phyloP scores from a whole-genome alignment of 805 yeast species.

The Wickerhamomyces ciferrii region DNA sequence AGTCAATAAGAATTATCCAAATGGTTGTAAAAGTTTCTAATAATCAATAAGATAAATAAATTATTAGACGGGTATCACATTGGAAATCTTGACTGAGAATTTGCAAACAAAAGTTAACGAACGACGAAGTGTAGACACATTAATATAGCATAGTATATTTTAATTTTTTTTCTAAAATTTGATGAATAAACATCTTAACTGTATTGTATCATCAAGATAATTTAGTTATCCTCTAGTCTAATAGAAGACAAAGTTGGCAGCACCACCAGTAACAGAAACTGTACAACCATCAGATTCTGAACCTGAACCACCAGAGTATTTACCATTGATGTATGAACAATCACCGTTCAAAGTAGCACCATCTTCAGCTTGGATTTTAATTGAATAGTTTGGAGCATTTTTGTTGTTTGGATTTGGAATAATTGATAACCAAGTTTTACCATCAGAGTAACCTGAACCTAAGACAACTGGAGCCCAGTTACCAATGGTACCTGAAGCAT shows the following conservation, averaged over 20 bases:
- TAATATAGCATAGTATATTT: background rate
- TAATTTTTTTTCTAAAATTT: no score
- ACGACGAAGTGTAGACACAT: background rate
- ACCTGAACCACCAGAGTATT: slow-evolving; percentile 56
- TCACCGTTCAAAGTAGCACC: slow-evolving; percentile 61
- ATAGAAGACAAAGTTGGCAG: slow-evolving; percentile 79
- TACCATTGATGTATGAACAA: slow-evolving; percentile 78
- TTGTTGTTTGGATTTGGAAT: slow-evolving; percentile 93
- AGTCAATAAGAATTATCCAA: background rate
- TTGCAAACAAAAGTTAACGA: background rate
- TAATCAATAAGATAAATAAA: background rate
- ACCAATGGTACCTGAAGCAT: slow-evolving; percentile 67
- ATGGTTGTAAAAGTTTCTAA: background rate
- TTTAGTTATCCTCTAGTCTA: background rate
- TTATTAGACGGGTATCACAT: background rate
- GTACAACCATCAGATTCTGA: slow-evolving; percentile 87
- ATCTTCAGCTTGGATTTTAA: slow-evolving; percentile 70
- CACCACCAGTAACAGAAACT: slow-evolving; percentile 80
- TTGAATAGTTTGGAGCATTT: slow-evolving; percentile 63
- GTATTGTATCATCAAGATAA: background rate
- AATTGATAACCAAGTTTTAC: slow-evolving; percentile 75
- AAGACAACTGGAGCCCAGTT: slow-evolving; percentile 97
- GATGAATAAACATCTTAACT: background rate
- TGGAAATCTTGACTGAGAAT: background rate
- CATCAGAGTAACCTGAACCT: slow-evolving; percentile 79